phyloP scores from a whole-genome alignment of 345 rosid species.

The Acer negundo region DNA sequence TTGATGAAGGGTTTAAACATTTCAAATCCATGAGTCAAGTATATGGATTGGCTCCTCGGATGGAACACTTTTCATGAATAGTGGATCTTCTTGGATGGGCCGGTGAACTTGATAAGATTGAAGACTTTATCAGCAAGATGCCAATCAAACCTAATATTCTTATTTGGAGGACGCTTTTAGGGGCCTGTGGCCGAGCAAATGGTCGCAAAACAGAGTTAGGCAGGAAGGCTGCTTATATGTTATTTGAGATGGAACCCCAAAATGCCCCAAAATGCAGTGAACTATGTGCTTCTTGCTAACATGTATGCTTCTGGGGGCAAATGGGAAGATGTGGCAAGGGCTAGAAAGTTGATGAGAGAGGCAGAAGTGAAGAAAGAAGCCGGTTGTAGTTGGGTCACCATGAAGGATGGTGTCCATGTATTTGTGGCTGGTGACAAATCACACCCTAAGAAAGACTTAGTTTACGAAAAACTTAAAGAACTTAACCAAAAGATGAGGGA shows the following conservation, averaged over 20 bases:
- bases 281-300: slow-evolving; percentile 86
- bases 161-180: slow-evolving; percentile 89
- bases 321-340: slow-evolving; percentile 76
- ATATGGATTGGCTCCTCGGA: slow-evolving; percentile 61
- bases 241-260: slow-evolving; percentile 74
- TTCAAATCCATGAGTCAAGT: slow-evolving; percentile 66
- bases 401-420: slow-evolving; percentile 88
- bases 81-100: slow-evolving; percentile 93
- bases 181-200: slow-evolving; percentile 76
- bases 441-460: slow-evolving; percentile 62
- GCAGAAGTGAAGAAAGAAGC: slow-evolving; percentile 87
- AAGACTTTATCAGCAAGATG: slow-evolving; percentile 63
- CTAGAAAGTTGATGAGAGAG: slow-evolving; percentile 73
- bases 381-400: slow-evolving; percentile 93
- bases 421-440: slow-evolving; percentile 81
- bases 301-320: slow-evolving; percentile 85
- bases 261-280: slow-evolving; percentile 89
- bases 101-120: slow-evolving; percentile 71
- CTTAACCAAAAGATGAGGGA: slow-evolving; percentile 71
- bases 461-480: slow-evolving; percentile 73
- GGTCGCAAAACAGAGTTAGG: slow-evolving; percentile 67
- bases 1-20: slow-evolving; percentile 73
- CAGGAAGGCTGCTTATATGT: slow-evolving; percentile 72
- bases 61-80: slow-evolving; percentile 89
- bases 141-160: slow-evolving; percentile 78